Evolutionary conservation across 257 asterid genomes (phyloP), one percentile per base, ranked within the genome.

Genomic region (Rehmannia glutinosa): DNA sequence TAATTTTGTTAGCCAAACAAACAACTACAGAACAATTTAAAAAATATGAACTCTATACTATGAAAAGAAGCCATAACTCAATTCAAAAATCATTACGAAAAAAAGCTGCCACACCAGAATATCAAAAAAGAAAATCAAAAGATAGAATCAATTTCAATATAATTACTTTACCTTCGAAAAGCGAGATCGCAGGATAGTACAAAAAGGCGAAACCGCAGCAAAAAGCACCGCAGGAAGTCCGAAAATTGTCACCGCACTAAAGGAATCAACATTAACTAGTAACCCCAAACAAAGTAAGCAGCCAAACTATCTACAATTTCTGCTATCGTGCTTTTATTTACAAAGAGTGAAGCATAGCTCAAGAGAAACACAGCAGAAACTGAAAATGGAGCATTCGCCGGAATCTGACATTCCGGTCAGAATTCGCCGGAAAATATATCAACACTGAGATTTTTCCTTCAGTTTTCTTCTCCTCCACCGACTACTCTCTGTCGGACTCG

Each of bases 401-500:
- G 33, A 75, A 27, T 62, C 39, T 4, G 32, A 41, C 49, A 49
- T 42, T 55, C 77, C 75, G 79, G 43, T 50, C 69, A 59, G 28
- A 61, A 67, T 23, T 24, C 66, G 72, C 74, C 76, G 70, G 56
- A 30, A 51, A 21, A 21, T 8, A 28, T 38, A 15, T 7, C 33
- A 45, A 36, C 49, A 32, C 52, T 56, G 76, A 38, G 70, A n/a
- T n/a, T n/a, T n/a, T n/a, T n/a, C n/a, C 19, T 30, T 61, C 27
- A 3, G 56, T 13, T 25, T 39, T 39, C n/a, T 45, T n/a, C 67
- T 66, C 68, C 66, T 43, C 72, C 41, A 19, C 24, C 39, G 23
- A 80, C 83, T 76, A 72, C 82, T 62, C 51, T 20, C 42, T 35
- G 81, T 77, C 78, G 78, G 82, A 80, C 83, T 70, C 64, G 69